Evolutionary conservation across 225 moss, liverwort and hornwort species (phyloP), one percentile per base, ranked within the genome.

Genomic region (Pseudisothecium myosuroides): DNA sequence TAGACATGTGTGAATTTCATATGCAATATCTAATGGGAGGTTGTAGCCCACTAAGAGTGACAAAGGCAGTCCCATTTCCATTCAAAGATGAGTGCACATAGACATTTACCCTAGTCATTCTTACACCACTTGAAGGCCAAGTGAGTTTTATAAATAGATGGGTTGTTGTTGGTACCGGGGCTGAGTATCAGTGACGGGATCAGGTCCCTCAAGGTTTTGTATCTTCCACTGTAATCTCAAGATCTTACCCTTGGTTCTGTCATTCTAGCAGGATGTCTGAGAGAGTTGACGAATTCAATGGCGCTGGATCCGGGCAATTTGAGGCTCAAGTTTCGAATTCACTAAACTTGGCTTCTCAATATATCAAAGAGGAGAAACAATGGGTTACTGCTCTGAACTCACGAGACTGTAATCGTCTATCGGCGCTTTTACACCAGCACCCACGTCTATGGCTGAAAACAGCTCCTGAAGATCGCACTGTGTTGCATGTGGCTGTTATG

Each of bases 401-500:
- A 5, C 56, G 83, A 58, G 77, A 83, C 49, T 83, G 90, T 52
- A 78, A 50, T 39, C 29, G 77, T n/a, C 83, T 90, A 56, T 83
- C 87, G 77, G 59, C 17, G 15, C 83, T 90, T 77, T 58, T 87
- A 68, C 76, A 60, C 24, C 59, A 52, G 69, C 27, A 90, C 52
- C 87, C 66, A 26, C 60, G 20, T 76, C 59, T 90, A 20, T 73
- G 72, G 80, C 43, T 89, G 54, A 73, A 39, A 87, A 86, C 85
- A 56, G 31, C 88, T 82, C 72, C 39, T 52, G 85, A 74, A 14
- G 90, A 66, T 23, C 91, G 90, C 59, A 92, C 43, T 27, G 93
- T 88, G 9, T 84, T 94, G 52, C 93, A 92, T 81, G 91, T 88
- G 15, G 93, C 92, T 19, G 91, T 86, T 28, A 84, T 88, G 59